Base-by-base conservation (phyloP, 306 rosid species). In the Aeschynomene evenia region DNA sequence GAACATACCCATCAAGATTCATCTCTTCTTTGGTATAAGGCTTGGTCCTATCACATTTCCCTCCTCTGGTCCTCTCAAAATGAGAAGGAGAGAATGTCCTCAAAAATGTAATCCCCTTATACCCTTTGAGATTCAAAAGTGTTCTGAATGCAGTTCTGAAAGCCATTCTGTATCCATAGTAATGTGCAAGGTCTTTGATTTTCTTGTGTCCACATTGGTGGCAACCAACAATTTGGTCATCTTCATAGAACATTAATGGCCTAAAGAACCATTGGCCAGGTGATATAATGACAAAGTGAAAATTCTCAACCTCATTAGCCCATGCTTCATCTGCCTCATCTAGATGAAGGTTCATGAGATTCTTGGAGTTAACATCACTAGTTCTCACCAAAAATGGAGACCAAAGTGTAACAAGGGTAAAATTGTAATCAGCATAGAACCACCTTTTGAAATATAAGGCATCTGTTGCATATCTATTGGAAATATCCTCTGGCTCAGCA, bases 211-310 rank as follows among this genome's bases (percentile, higher is more conserved):
- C 78, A 71, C 96, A 92, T 39, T 12, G 48, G 73, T 75, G 66
- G 63, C 96, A 89, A 33, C 95, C 96, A 14, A 81, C 63, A 18
- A 80, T 13, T 2, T 19, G 64, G 21, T 63, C 84, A 6, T 84
- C 83, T 66, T 89, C 90, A 14, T 84, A 58, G 69, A 75, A 72
- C 7, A 81, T 3, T 6, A 70, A 36, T 6, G 89, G 92, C 11
- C 90, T 74, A 52, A 89, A 89, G 80, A 92, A 92, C 96, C 95
- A 92, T 3, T 89, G 95, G 36, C 95, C 98, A 3, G 83, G 88
- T 28, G 95, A 89, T 84, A 89, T 66, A 23, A 92, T 74, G 66
- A 92, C 90, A 26, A 81, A 87, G 58, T 92, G 86, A 1, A 84
- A 89, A 23, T 19, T 56, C 40, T 75, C 71, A 0, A 92, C 65